Evolutionary conservation across 1,284 basidiomycete genomes (phyloP).

Genomic region (Leccinum cinnamomeum): DNA sequence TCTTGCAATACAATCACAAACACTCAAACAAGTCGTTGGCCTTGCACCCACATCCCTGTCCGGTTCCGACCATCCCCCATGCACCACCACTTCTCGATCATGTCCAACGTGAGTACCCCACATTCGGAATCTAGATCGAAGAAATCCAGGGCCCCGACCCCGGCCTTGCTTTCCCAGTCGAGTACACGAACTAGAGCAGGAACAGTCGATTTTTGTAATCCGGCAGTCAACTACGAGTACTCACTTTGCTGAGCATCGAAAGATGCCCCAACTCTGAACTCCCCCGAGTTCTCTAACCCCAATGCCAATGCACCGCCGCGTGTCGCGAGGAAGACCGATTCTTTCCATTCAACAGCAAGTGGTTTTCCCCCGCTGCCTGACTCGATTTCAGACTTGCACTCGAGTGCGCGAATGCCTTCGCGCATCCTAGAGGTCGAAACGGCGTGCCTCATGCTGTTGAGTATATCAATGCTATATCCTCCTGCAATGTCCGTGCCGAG

Average conservation of each 20-base stretch:
- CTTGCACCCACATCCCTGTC: conserved; percentile 72
- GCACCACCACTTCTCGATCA: conserved; percentile 88
- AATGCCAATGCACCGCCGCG: conserved; percentile 72
- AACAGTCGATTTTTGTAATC: background rate
- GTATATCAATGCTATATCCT: conserved; percentile 76
- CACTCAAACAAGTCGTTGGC: conserved; percentile 33
- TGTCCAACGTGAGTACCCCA: conserved; percentile 45
- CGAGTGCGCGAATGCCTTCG: conserved; percentile 52
- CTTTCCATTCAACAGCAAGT: conserved; percentile 73
- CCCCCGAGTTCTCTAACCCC: conserved; percentile 51
- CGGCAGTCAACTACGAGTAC: conserved; percentile 27
- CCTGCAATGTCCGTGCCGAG: conserved; percentile 85
- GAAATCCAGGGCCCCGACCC: conserved; percentile 67
- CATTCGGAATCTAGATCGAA: conserved; percentile 47
- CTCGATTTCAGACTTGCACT: conserved; percentile 8
- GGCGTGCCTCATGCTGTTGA: conserved; percentile 75
- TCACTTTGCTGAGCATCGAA: conserved; percentile 83
- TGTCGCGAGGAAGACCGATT: conserved; percentile 77
- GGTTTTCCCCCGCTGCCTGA: conserved; percentile 15
- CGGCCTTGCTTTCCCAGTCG: conserved; percentile 58
- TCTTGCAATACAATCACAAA: conserved; percentile 22
- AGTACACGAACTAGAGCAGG: conserved; percentile 49
- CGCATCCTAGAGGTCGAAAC: conserved; percentile 71
- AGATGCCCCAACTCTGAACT: conserved; percentile 64
- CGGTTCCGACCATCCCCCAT: conserved; percentile 71